Conservation (phyloP, 1,284 basidiomycete species). For the Microstroma glucosiphilum region DNA sequence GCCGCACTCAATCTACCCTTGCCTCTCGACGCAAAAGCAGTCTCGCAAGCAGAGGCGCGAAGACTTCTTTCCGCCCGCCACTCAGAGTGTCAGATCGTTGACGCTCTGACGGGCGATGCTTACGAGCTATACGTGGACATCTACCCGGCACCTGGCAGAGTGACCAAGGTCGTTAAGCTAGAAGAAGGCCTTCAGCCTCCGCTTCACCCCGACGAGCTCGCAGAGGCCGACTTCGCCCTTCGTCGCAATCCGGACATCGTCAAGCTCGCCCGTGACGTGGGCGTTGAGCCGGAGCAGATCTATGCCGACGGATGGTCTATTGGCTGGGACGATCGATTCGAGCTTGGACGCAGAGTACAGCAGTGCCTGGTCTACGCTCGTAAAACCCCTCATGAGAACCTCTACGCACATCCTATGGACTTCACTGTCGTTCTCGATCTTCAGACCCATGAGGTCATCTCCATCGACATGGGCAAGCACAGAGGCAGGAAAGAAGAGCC, state of each 20-base stretch:
- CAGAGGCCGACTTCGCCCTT: too few species aligned
- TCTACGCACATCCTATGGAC: constrained; percentile 33
- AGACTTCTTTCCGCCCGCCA: too few species aligned
- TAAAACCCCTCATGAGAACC: constrained; percentile 31
- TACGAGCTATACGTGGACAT: too few species aligned
- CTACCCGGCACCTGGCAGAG: too few species aligned
- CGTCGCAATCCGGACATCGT: constrained; percentile 53
- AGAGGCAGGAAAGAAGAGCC: constrained; percentile 35
- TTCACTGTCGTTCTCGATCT: constrained; percentile 46
- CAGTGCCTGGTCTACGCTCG: constrained; percentile 32
- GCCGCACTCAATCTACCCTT: too few species aligned
- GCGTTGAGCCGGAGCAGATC: constrained; percentile 67
- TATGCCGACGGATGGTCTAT: constrained; percentile 58
- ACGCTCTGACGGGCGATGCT: too few species aligned
- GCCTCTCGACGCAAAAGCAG: too few species aligned
- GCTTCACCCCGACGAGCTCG: too few species aligned
- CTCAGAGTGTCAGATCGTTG: too few species aligned
- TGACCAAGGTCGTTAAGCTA: too few species aligned
- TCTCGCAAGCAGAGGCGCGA: too few species aligned
- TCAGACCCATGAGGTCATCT: constrained; percentile 25
- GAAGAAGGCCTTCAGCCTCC: too few species aligned
- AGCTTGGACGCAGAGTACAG: constrained; percentile 24
- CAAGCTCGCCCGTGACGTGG: constrained; percentile 68
- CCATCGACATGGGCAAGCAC: constrained; percentile 28
- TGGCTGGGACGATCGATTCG: constrained; percentile 31